These are phyloP conservation scores for Bipolaris gigantea DNA, from an alignment of 2,329 filamentous ascomycete genomes.

Conservation along the genomic window DNA sequence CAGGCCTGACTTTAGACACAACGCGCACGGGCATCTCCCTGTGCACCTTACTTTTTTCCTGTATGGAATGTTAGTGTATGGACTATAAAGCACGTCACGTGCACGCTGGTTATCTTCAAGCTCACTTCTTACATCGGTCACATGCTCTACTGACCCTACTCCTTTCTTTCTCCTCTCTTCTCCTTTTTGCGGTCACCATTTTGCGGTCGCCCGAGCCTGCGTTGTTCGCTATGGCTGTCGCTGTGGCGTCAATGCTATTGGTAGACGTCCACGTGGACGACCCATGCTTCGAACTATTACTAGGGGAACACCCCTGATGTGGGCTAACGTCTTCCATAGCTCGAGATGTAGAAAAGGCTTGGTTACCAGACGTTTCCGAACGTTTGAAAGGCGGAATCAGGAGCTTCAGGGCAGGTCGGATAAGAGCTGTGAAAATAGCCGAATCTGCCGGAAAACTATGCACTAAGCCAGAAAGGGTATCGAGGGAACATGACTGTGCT, in stretches of 20 bases:
- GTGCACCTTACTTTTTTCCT: conserved; percentile 46
- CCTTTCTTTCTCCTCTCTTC: conserved; percentile 42
- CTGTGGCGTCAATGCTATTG: conserved; percentile 18
- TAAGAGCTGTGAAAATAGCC: conserved; percentile 9
- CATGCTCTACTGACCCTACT: conserved; percentile 53
- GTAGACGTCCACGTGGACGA: conserved; percentile 18
- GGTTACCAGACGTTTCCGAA: neutral
- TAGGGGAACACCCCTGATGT: neutral
- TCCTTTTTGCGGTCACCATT: conserved; percentile 35
- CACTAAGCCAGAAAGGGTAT: conserved; percentile 7
- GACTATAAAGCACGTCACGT: conserved; percentile 2
- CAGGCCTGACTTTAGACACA: conserved; percentile 37
- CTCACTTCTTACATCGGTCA: conserved; percentile 54
- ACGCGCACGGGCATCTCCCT: conserved; percentile 40
- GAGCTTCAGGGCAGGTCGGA: conserved; percentile 5
- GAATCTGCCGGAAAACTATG: conserved; percentile 10
- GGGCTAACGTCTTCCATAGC: conserved; percentile 2
- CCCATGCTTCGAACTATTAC: conserved; percentile 4
- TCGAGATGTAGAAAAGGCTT: neutral
- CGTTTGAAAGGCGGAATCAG: conserved; percentile 7
- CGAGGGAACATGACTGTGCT: neutral
- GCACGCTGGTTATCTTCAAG: conserved; percentile 4
- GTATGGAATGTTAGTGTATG: conserved; percentile 13
- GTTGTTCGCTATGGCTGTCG: conserved; percentile 11
- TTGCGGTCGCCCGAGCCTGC: conserved; percentile 26